phyloP scores from a whole-genome alignment of 306 rosid species.

The Arachis hypogaea region DNA sequence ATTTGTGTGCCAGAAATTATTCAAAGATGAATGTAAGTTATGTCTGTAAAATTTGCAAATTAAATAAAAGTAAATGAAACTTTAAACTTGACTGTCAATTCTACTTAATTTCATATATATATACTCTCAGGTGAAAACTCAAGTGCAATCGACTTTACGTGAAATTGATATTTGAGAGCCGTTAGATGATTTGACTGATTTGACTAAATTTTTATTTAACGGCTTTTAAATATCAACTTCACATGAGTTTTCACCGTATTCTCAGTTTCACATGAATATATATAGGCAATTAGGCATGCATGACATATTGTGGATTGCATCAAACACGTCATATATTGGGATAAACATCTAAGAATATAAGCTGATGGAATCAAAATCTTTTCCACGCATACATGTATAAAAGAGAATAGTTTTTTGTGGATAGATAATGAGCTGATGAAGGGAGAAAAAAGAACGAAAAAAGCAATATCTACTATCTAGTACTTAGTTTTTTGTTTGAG shows the following conservation, averaged over 20 bases:
- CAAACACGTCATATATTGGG: slow-evolving; percentile 3
- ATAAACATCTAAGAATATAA: background rate
- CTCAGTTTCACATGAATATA: background rate
- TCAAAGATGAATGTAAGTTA: no score
- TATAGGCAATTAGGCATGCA: background rate
- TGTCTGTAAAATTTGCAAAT: no score
- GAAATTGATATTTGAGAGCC: no score
- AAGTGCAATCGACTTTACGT: no score
- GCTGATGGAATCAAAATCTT: slow-evolving; percentile 42
- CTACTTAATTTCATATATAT: no score
- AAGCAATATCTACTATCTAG: background rate
- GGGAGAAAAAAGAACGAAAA: background rate
- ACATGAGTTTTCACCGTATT: background rate
- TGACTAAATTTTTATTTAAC: no score
- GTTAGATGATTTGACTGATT: no score
- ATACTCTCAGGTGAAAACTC: no score
- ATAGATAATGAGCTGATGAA: background rate
- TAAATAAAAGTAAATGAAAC: no score
- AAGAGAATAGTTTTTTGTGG: slow-evolving; percentile 22
- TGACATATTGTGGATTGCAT: background rate
- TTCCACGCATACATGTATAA: slow-evolving; percentile 18
- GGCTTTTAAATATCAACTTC: no score
- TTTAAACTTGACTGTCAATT: no score
- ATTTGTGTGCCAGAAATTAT: no score
- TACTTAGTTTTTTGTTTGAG: slow-evolving; percentile 30